Base-by-base conservation (phyloP, 2,329 filamentous ascomycete genomes). In the Fusarium oligoseptatum region DNA sequence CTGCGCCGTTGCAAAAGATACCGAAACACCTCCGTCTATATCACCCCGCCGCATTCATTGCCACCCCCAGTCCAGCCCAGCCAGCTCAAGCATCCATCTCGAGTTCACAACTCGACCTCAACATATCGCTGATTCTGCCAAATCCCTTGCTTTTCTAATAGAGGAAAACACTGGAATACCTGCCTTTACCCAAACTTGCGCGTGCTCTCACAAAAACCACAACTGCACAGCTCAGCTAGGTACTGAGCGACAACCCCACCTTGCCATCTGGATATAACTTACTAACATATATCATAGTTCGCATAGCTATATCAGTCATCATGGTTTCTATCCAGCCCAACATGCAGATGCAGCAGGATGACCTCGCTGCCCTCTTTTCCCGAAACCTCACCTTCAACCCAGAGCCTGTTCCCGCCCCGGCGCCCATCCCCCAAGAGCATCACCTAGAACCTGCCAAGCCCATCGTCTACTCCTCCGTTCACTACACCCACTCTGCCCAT, bases 401-500 rank as follows among this genome's bases (percentile, higher is more conserved):
- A 6, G 82, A 85, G 60, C 78, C 55, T 48, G 43, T 50, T 22
- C 73, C 70, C 7, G 63, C 64, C 43, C 64, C 70, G 60, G 65
- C 65, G 12, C 67, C 76, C 50, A 75, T 66, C 22, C 69, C 62
- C 17, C 79, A 80, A 41, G 72, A 77, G 36, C 80, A 68, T 64
- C 82, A 80, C 67, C 82, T 82, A 65, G 79, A 77, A 62, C 78
- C 80, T 36, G 72, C 79, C 52, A 82, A 84, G 66, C 85, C 83
- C 57, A 92, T 94, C 72, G 87, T 89, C 72, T 97, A 97, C 84
- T 92, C 89, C 76, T 93, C 94, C 11, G 92, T 94, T 79, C 95
- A 97, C 82, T 97, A 97, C 82, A 92, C 93, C 74, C 94, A 95
- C 80, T 95, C 94, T 10, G 87, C 92, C 52, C 94, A 97, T 81